Percentiles rank a stretch among this genome's conserved stretches.
Evolutionary conservation across 345 rosid genomes (phyloP).

Genomic region (Lenwebbia sp.): DNA sequence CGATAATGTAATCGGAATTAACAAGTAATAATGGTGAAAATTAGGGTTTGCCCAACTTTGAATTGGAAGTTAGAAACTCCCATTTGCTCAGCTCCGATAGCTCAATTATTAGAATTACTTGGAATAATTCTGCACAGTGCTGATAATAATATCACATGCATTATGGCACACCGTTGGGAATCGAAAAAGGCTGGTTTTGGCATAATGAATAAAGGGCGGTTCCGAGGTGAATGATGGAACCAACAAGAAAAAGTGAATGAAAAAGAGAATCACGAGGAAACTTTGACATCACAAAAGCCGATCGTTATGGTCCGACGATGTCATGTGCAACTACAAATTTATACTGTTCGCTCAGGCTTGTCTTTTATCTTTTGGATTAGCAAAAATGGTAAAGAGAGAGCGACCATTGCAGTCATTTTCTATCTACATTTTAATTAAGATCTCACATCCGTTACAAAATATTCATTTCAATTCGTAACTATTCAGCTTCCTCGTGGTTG

Average conservation of each 20-base stretch:
- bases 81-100: background rate
- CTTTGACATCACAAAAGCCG: background rate
- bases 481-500: background rate
- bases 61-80: background rate
- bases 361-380: background rate
- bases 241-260: background rate
- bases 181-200: background rate
- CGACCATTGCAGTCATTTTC: background rate
- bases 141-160: background rate
- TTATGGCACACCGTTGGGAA: background rate
- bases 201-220: background rate
- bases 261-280: background rate
- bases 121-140: background rate
- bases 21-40: background rate
- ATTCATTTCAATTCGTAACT: background rate
- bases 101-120: background rate
- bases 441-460: too few relatives aligned
- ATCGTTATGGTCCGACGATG: background rate
- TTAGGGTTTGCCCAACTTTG: background rate
- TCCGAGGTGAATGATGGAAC: background rate
- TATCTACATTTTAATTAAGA: background rate
- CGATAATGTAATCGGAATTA: background rate
- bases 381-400: background rate
- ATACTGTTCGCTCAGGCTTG: background rate
- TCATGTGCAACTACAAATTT: background rate